A percentile compares a stretch with the other conserved stretches of the same genome.
Conservation (phyloP, 139 green algal species). For the Chlorella sp. region DNA sequence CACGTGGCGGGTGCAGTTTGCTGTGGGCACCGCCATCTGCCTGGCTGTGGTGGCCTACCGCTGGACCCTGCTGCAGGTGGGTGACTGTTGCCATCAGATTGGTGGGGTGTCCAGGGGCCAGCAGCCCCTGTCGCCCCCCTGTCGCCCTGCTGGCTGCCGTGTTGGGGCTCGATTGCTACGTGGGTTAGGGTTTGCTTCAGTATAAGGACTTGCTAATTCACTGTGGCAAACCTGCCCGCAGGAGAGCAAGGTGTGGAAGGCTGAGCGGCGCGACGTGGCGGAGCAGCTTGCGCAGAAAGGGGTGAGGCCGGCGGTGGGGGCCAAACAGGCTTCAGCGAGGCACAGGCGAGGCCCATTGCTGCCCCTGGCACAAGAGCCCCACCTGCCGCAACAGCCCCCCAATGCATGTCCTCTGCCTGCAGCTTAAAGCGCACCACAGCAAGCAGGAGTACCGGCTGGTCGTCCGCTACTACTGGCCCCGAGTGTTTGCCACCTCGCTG, state of each 20-base stretch:
- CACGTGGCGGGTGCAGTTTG: slow-evolving; percentile 51
- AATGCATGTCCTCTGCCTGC: neutral
- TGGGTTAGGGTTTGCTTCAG: too few species aligned
- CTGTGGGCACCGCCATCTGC: slow-evolving; percentile 35
- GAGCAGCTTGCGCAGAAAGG: slow-evolving; percentile 35
- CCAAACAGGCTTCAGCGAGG: neutral
- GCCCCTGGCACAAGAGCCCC: neutral
- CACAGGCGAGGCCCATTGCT: neutral
- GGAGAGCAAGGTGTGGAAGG: slow-evolving; percentile 47
- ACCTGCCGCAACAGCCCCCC: neutral
- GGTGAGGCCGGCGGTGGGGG: neutral
- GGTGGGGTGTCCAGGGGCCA: neutral
- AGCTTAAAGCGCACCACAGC: slow-evolving; percentile 17
- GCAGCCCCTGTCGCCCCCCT: neutral
- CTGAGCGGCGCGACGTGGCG: slow-evolving; percentile 42
- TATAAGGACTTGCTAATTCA: too few species aligned
- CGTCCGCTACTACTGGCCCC: slow-evolving; percentile 40
- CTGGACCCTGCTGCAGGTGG: slow-evolving; percentile 42
- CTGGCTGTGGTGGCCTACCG: slow-evolving; percentile 45
- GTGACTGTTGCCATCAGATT: neutral
- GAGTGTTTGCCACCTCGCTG: slow-evolving; percentile 34
- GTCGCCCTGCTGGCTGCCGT: neutral
- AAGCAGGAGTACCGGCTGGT: slow-evolving; percentile 26
- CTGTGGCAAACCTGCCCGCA: too few species aligned
- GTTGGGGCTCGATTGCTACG: too few species aligned